Base-by-base conservation (phyloP, 2,329 filamentous ascomycete species). In the Colletotrichum tofieldiae region DNA sequence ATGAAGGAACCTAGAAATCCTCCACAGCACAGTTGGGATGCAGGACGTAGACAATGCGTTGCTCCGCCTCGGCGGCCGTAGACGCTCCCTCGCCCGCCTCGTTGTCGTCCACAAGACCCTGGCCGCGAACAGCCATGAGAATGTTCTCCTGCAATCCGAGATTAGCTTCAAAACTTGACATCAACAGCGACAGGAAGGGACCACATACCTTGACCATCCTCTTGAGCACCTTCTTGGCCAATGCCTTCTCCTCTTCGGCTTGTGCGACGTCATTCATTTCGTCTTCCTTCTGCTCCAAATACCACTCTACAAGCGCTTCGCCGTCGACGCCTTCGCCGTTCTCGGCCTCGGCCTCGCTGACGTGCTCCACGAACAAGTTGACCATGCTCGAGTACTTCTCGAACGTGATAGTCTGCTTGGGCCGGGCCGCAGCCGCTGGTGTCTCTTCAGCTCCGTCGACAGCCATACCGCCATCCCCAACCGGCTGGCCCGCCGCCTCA, bases 21-120 rank as follows among this genome's bases (percentile, higher is more conserved):
- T 98, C 95, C 12, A 97, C 87, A 0, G 93, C 94, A 79, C 94
- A 97, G 84, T 98, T 98, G 71, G 96, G 96, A 84, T 99, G 96
- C 76, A 99, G 80, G 35, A 98, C 93, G 80, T 98, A 99, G 64
- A 96, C 89, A 5, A 93, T 86, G 78, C 86, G 55, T n/a, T 41
- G 37, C 18, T 52, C 49, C 37, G 47, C 86, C 75, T 84, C 84
- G 14, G 79, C 80, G 29, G 82, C 77, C 20, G 84, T 81, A 29
- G 87, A 83, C 58, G 81, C 80, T 52, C 82, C 83, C 75, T 88
- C 79, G 79, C 85, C 82, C 76, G 84, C 76, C 79, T 81, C 63
- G 49, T 78, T 80, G 20, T 76, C 86, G 18, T 85, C 87, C 45
- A 84, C 81, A 72, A 88, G 89, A 75, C 83, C 91, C 75, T 91